Evolutionary conservation across 2,329 filamentous ascomycete species (phyloP).

Genomic region (Amauroascus verrucosus): DNA sequence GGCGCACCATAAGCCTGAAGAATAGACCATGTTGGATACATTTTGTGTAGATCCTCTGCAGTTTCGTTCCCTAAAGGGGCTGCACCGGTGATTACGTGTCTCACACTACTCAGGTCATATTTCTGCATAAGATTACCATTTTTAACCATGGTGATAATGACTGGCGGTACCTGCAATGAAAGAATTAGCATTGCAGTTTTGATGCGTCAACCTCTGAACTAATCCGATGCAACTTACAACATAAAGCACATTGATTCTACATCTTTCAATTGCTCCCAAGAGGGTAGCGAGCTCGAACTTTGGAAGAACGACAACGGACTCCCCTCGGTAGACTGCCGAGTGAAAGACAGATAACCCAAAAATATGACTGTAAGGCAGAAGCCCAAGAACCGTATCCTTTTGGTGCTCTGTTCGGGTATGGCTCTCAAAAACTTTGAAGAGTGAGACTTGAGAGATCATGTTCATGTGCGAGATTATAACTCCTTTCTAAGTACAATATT

Average conservation of each 20-base stretch:
- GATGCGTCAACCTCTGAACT: neutral
- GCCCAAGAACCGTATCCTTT: conserved; percentile 46
- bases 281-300: conserved; percentile 57
- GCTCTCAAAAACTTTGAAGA: conserved; percentile 44
- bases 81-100: conserved; percentile 56
- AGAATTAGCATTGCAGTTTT: neutral
- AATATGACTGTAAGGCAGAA: conserved; percentile 65
- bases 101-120: conserved; percentile 58
- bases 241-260: conserved; percentile 54
- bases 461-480: conserved; percentile 66
- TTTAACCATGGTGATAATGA: conserved; percentile 60
- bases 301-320: conserved; percentile 59
- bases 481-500: conserved; percentile 47
- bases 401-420: conserved; percentile 38
- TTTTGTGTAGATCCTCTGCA: conserved; percentile 46
- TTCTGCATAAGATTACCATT: conserved; percentile 47
- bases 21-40: conserved; percentile 53
- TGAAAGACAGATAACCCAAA: conserved; percentile 60
- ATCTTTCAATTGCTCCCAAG: conserved; percentile 50
- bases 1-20: conserved; percentile 51
- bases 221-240: conserved; percentile 38
- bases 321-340: conserved; percentile 52
- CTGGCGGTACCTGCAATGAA: conserved; percentile 45
- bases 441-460: conserved; percentile 59
- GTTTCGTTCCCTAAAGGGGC: conserved; percentile 62